A percentile compares a stretch with the other conserved stretches of the same genome.
phyloP scores from a whole-genome alignment of 2,329 filamentous ascomycete genomes.

The Pyrenochaeta sp. region DNA sequence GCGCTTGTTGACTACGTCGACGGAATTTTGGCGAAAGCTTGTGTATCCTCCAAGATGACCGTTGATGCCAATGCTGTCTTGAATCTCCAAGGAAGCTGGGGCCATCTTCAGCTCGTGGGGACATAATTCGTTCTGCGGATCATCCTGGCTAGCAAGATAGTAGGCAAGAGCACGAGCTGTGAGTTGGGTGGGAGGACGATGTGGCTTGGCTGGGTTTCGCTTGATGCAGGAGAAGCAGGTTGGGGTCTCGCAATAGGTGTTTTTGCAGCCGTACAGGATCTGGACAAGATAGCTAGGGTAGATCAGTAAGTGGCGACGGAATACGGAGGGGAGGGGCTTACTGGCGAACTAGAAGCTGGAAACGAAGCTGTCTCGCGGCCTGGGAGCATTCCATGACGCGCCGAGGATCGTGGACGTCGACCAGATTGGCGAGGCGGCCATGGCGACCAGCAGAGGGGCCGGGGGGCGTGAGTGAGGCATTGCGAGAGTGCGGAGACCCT shows the following conservation, averaged over 20 bases:
- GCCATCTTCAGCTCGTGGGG: conserved; percentile 52
- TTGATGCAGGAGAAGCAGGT: conserved; percentile 83
- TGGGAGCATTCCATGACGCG: conserved; percentile 42
- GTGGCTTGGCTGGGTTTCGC: conserved; percentile 70
- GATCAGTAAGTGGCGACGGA: conserved; percentile 4
- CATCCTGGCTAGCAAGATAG: conserved; percentile 80
- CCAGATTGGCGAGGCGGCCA: conserved; percentile 10
- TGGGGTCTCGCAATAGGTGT: conserved; percentile 71
- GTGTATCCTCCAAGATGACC: no score
- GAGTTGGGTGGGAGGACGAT: conserved; percentile 79
- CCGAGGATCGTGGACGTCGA: conserved; percentile 33
- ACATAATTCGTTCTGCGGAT: conserved; percentile 76
- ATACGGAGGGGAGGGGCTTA: conserved; percentile 15
- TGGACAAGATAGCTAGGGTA: conserved; percentile 74
- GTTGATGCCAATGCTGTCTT: conserved; percentile 14
- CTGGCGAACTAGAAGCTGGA: conserved; percentile 44
- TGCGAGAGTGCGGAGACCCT: conserved; percentile 16
- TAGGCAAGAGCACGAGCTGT: conserved; percentile 83
- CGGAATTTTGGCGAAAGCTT: no score
- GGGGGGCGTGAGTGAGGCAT: conserved; percentile 4
- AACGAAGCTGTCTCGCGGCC: conserved; percentile 33
- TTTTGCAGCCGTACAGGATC: conserved; percentile 81
- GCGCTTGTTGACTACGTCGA: conserved; percentile 27
- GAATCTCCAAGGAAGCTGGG: conserved; percentile 35
- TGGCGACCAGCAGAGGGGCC: neutral